Base-by-base conservation (phyloP, 148 eudicot genomes). In the Bassia scoparia region DNA sequence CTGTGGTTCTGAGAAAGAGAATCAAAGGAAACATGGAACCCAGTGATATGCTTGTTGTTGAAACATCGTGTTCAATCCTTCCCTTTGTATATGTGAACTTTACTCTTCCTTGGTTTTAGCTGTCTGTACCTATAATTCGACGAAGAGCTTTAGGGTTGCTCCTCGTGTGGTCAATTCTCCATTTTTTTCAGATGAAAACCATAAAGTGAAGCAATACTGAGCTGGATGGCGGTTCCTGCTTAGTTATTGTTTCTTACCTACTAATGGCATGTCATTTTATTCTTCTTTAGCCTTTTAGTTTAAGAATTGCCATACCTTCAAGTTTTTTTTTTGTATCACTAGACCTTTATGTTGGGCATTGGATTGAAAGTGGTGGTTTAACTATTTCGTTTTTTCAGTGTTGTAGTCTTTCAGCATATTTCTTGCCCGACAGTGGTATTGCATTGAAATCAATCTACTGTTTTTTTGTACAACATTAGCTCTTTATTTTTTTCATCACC, bases 1-100 rank as follows among this genome's bases (percentile, higher is more conserved):
- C 96, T 96, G n/a, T 84, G 96, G 99, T 71, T 77, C 96, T 17
- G 96, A 92, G 61, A n/a, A n/a, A 83, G 90, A 86, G 78, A 79
- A 79, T 80, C 93, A 78, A 71, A 74, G 86, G 80, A 78, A 84
- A 69, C 71, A 24, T 38, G 18, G 92, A 87, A 37, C 68, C 83
- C 41, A n/a, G 97, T 96, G 75, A 78, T 67, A 67, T 67, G 59
- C 69, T 80, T 80, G 29, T 67, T 66, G 24, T 69, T 46, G 38
- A 67, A 53, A 38, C 71, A 59, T 44, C 69, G 61, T n/a, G 10
- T 68, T 64, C 41, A 24, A 41, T 73, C 41, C 18, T 58, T 65
- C 48, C 50, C 23, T 20, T 53, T 50, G 61, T 33, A 50, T 74
- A 49, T 13, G 34, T 9, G 29, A 33, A 12, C 24, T 16, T 49